Percentiles rank a stretch among this genome's conserved stretches.
These are phyloP conservation scores for Hordeum marinum DNA, from an alignment of 176 grass and related monocot species.

Conservation along the genomic window DNA sequence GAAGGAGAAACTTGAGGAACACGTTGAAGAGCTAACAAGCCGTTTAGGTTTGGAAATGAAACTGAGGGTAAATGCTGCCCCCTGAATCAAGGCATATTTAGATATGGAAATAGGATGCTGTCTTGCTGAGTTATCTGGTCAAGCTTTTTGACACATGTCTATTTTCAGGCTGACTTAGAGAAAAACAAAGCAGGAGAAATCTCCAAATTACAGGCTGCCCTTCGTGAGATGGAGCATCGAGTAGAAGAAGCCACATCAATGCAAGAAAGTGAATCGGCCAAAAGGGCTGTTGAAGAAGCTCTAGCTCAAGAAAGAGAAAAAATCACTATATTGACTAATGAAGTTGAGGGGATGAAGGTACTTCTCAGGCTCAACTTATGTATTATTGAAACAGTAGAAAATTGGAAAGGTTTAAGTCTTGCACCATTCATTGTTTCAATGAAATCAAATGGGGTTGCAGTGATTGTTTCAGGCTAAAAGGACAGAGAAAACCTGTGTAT, in stretches of 20 bases:
- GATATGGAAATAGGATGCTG: background rate
- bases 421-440: background rate
- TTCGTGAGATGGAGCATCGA: conserved; percentile 50
- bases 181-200: conserved; percentile 57
- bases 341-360: conserved; percentile 63
- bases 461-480: background rate
- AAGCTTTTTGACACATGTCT: conserved; percentile 7
- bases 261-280: conserved; percentile 48
- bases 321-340: conserved; percentile 37
- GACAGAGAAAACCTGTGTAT: background rate
- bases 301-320: conserved; percentile 60
- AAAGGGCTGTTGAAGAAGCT: conserved; percentile 55
- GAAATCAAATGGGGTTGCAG: background rate
- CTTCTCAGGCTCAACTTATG: background rate
- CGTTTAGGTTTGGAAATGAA: conserved; percentile 60
- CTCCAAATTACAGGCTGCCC: conserved; percentile 46
- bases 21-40: conserved; percentile 57
- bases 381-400: background rate
- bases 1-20: conserved; percentile 68
- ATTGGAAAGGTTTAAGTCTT: background rate
- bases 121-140: conserved; percentile 15
- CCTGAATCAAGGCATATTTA: conserved; percentile 13
- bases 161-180: conserved; percentile 59
- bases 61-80: conserved; percentile 42
- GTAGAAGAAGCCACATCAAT: conserved; percentile 46